Evolutionary conservation across 176 grass and related monocot species (phyloP).

Genomic region (Ensete glaucum): DNA sequence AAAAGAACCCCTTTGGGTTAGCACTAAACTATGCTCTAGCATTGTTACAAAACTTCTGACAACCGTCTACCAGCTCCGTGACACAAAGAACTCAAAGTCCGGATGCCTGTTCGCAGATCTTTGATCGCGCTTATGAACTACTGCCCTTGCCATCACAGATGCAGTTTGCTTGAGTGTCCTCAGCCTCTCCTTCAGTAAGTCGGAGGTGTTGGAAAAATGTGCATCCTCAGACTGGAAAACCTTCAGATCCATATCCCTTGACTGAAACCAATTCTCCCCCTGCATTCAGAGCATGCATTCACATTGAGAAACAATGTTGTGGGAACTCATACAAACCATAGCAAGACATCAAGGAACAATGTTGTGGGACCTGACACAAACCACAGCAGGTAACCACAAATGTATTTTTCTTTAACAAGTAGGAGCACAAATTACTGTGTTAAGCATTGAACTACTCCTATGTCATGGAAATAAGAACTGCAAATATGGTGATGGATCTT

Average conservation of each 20-base stretch:
- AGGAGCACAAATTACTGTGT: too few relatives aligned
- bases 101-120: constrained; percentile 35
- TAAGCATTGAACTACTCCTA: too few relatives aligned
- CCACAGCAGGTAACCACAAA: too few relatives aligned
- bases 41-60: too few relatives aligned
- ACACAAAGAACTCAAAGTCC: constrained; percentile 70
- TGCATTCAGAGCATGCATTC: constrained; percentile 12
- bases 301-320: neutral
- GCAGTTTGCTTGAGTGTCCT: constrained; percentile 36
- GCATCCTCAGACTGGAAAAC: neutral
- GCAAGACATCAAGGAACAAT: neutral
- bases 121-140: constrained; percentile 25
- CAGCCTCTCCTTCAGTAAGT: constrained; percentile 40
- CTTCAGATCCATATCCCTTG: constrained; percentile 15
- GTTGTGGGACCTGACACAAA: too few relatives aligned
- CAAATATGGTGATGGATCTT: too few relatives aligned
- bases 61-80: constrained; percentile 27
- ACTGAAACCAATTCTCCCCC: constrained; percentile 63
- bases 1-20: too few relatives aligned
- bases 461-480: too few relatives aligned
- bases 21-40: too few relatives aligned
- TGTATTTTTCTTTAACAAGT: too few relatives aligned
- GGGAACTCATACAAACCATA: neutral
- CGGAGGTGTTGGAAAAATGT: neutral
- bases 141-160: constrained; percentile 37